Conservation (phyloP, 1,284 basidiomycete genomes). For the Golubevia pallescens region DNA sequence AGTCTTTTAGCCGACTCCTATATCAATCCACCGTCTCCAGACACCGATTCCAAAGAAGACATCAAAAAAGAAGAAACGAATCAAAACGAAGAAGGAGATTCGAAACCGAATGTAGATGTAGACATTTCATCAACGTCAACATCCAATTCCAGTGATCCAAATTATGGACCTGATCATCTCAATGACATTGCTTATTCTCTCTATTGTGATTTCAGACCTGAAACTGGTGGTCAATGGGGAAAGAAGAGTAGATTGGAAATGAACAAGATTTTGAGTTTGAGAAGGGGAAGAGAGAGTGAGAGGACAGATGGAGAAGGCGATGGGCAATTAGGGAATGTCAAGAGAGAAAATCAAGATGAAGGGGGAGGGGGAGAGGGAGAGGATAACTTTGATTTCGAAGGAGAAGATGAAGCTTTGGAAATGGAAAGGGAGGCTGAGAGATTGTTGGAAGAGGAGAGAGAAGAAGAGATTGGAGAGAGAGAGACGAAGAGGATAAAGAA, state of each 20-base stretch:
- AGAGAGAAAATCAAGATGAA: constrained; percentile 1
- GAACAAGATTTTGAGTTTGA: constrained; percentile 40
- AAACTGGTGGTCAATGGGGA: constrained; percentile 58
- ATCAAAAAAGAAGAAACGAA: not conserved
- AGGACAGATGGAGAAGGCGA: not conserved
- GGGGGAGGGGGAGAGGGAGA: not conserved
- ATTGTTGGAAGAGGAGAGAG: not conserved
- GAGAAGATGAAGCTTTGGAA: not conserved
- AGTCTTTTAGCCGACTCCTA: constrained; percentile 53
- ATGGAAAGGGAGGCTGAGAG: not conserved
- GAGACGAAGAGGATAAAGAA: not conserved
- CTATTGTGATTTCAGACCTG: constrained; percentile 53
- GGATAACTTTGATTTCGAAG: too few species aligned
- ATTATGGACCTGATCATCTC: constrained; percentile 28
- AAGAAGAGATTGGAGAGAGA: not conserved
- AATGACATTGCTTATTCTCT: constrained; percentile 42
- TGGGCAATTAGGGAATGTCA: not conserved
- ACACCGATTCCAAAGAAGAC: not conserved
- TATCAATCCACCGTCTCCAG: constrained; percentile 15
- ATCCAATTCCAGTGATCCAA: not conserved
- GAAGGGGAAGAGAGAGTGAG: constrained; percentile 10
- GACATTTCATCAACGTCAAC: not conserved
- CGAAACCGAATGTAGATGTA: not conserved
- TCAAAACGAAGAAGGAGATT: not conserved
- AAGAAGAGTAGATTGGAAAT: constrained; percentile 47